Conservation (phyloP, 495 filamentous ascomycete genomes). For the Penicillium daleae region DNA sequence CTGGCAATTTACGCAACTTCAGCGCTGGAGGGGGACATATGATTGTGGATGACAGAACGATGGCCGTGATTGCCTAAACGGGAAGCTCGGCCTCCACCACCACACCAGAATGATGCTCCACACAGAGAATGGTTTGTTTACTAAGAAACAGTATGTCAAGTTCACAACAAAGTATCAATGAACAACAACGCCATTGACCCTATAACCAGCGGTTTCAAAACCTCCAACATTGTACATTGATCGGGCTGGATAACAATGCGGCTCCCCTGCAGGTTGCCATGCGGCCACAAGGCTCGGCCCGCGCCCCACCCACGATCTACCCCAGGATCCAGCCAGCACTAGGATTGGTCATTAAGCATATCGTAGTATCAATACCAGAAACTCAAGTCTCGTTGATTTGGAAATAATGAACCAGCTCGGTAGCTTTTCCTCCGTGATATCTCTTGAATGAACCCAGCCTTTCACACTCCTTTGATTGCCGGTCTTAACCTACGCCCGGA, state of each 20-base stretch:
- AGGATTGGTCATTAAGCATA: not conserved
- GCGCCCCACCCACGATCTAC: conserved; percentile 1
- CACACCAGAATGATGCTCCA: not conserved
- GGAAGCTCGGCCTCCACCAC: not conserved
- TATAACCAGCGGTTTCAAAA: not conserved
- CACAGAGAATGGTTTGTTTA: not conserved
- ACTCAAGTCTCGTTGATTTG: not conserved
- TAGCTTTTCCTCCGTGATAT: not conserved
- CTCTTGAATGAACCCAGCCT: not conserved
- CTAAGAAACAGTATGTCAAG: not conserved
- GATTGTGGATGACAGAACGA: not conserved
- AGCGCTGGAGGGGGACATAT: not conserved
- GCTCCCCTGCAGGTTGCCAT: not conserved
- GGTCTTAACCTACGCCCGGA: not conserved
- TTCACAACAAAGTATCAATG: not conserved
- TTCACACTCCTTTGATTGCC: not conserved
- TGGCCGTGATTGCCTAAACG: not conserved
- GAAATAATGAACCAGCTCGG: not conserved
- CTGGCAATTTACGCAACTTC: not conserved
- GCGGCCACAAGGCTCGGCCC: conserved; percentile 1
- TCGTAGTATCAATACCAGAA: not conserved
- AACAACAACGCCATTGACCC: not conserved
- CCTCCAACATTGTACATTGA: not conserved
- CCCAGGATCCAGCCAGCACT: not conserved
- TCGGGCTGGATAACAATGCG: not conserved